Evolutionary conservation across 805 yeast species (phyloP).

Genomic region (Martiniozyma abietophila): DNA sequence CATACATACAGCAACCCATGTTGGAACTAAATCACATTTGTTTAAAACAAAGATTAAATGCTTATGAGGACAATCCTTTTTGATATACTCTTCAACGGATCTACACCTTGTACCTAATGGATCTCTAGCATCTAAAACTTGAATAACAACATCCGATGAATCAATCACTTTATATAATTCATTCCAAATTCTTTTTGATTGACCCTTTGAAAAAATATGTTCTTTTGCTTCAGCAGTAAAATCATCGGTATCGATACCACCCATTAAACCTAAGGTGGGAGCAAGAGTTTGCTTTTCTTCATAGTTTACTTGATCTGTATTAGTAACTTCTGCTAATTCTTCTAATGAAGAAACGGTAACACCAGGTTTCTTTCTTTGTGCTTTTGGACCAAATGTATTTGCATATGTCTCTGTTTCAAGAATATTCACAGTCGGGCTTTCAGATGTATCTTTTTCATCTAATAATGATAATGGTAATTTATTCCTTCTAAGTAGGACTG

Average conservation of each 20-base stretch:
- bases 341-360: slow-evolving; percentile 65
- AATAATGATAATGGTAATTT: slow-evolving; percentile 91
- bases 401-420: slow-evolving; percentile 81
- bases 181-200: slow-evolving; percentile 97
- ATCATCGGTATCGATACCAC: slow-evolving; percentile 63
- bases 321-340: slow-evolving; percentile 59
- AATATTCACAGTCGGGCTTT: slow-evolving; percentile 70
- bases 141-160: slow-evolving; percentile 94
- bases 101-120: slow-evolving; percentile 94
- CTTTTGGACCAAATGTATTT: slow-evolving; percentile 86
- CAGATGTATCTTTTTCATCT: slow-evolving; percentile 74
- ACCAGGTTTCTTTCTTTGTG: slow-evolving; percentile 87
- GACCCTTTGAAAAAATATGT: slow-evolving; percentile 93
- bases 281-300: slow-evolving; percentile 72
- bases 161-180: slow-evolving; percentile 95
- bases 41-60: slow-evolving; percentile 90
- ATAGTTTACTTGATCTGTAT: slow-evolving; percentile 44
- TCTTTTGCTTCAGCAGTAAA: slow-evolving; percentile 89
- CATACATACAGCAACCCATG: slow-evolving; percentile 98
- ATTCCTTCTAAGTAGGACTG: slow-evolving; percentile 78
- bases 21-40: slow-evolving; percentile 97
- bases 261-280: slow-evolving; percentile 77
- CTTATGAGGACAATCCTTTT: slow-evolving; percentile 92
- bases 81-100: slow-evolving; percentile 86
- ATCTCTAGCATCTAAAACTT: slow-evolving; percentile 95